Evolutionary conservation across 352 stramenopile species (phyloP), one percentile per base, ranked within the genome.

Genomic region (Phytophthora crassamura): DNA sequence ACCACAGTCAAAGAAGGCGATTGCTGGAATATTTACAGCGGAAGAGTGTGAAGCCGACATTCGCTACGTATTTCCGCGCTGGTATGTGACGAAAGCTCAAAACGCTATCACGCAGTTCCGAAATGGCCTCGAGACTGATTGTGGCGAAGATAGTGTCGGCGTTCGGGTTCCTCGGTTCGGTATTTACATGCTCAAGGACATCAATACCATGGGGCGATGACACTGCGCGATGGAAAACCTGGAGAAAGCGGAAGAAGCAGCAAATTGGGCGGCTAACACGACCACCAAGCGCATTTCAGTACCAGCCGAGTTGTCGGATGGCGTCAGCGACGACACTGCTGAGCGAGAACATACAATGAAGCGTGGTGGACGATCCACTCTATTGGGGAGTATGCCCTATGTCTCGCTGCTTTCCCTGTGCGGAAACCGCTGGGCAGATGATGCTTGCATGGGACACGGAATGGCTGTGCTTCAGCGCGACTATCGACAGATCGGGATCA

Each of bases 61-160:
- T 50, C 43, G 36, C 2, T 64, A 43, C 11, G 11, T 56, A 4
- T 64, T 56, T 20, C 56, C 45, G n/a, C 7, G 16, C 4, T 4
- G 15, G 18, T 64, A 51, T 16, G 56, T 57, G n/a, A n/a, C 16
- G 25, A 64, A 64, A 57, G 35, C 35, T 0, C 46, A 57, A 28
- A 2, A 14, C 9, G 45, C 56, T 28, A 51, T 64, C 0, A 11
- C 15, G 10, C 14, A 28, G 2, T 56, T 56, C 25, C 34, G 38
- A 3, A 56, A 45, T 22, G 28, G 1, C 3, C 16, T 55, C n/a
- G 15, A 9, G 1, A 34, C 4, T 18, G 11, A 32, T 2, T 25
- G 14, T 22, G 22, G 2, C 3, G 45, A 57, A 10, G 38, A 51
- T 5, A 12, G 9, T n/a, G 33, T 51, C 16, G 36, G 28, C 30